Evolutionary conservation across 2,329 filamentous ascomycete genomes (phyloP).

Genomic region (Pleomassaria siparia): DNA sequence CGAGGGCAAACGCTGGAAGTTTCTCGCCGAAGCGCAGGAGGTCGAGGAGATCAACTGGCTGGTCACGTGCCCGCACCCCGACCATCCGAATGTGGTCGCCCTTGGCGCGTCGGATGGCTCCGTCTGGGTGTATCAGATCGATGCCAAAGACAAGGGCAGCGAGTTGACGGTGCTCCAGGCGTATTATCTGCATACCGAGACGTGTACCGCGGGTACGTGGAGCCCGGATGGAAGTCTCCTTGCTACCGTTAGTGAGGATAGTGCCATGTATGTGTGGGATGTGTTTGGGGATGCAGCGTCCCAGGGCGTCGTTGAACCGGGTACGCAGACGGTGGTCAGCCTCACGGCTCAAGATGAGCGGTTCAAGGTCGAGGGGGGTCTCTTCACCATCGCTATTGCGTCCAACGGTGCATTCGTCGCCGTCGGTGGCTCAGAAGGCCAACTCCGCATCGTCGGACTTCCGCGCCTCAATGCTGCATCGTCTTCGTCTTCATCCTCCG

Average conservation of each 20-base stretch:
- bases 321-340: conserved; percentile 68
- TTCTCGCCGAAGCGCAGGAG: conserved; percentile 78
- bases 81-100: conserved; percentile 78
- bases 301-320: conserved; percentile 58
- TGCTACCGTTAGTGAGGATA: conserved; percentile 86
- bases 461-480: conserved; percentile 59
- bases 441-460: conserved; percentile 81
- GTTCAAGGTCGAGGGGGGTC: conserved; percentile 86
- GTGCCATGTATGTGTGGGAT: conserved; percentile 89
- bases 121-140: conserved; percentile 94
- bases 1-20: conserved; percentile 60
- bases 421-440: conserved; percentile 83
- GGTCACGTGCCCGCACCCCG: conserved; percentile 68
- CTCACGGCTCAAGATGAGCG: conserved; percentile 82
- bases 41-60: conserved; percentile 97
- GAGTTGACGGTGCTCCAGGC: conserved; percentile 82
- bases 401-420: conserved; percentile 78
- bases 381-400: conserved; percentile 85
- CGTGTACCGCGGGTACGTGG: conserved; percentile 90
- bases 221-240: conserved; percentile 83
- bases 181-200: conserved; percentile 85
- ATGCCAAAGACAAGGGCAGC: conserved; percentile 60
- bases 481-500: conserved; percentile 33
- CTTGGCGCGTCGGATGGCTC: conserved; percentile 87
- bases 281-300: conserved; percentile 78